These are phyloP conservation scores for Rhamnella rubrinervis DNA, from an alignment of 331 rosid species.

Conservation along the genomic window DNA sequence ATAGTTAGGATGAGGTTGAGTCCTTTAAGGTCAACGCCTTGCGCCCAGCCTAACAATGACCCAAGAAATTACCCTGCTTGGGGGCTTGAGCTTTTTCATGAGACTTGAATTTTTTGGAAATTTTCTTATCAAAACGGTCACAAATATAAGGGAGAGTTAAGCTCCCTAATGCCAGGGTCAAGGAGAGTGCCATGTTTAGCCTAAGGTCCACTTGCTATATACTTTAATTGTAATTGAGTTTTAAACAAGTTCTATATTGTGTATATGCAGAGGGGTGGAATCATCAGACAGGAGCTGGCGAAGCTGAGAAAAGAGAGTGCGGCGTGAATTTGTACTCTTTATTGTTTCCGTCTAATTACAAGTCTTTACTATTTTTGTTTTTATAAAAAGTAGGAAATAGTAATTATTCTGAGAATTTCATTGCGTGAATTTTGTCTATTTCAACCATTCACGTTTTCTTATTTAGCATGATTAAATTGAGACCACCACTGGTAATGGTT, in stretches of 20 bases:
- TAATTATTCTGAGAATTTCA: neutral
- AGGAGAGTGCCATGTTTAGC: neutral
- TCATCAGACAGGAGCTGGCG: conserved; percentile 58
- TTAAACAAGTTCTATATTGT: neutral
- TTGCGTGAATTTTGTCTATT: too few species aligned
- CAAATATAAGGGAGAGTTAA: too few species aligned
- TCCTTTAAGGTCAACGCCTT: too few species aligned
- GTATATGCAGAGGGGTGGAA: conserved; percentile 48
- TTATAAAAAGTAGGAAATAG: neutral
- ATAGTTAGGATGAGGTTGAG: neutral
- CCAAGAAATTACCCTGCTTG: too few species aligned
- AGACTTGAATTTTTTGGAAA: too few species aligned
- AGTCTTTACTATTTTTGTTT: neutral
- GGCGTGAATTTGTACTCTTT: conserved; percentile 9
- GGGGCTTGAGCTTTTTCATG: too few species aligned
- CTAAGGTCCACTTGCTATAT: neutral
- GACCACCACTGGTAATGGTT: too few species aligned
- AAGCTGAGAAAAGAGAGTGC: conserved; percentile 46
- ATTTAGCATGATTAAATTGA: too few species aligned
- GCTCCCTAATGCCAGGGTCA: too few species aligned
- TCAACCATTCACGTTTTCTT: too few species aligned
- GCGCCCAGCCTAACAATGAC: too few species aligned
- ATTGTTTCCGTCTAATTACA: neutral
- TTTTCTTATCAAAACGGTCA: too few species aligned
- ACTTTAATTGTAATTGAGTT: neutral